Base-by-base conservation (phyloP, 2,329 filamentous ascomycete genomes). In the Colletotrichum lindemuthianum region DNA sequence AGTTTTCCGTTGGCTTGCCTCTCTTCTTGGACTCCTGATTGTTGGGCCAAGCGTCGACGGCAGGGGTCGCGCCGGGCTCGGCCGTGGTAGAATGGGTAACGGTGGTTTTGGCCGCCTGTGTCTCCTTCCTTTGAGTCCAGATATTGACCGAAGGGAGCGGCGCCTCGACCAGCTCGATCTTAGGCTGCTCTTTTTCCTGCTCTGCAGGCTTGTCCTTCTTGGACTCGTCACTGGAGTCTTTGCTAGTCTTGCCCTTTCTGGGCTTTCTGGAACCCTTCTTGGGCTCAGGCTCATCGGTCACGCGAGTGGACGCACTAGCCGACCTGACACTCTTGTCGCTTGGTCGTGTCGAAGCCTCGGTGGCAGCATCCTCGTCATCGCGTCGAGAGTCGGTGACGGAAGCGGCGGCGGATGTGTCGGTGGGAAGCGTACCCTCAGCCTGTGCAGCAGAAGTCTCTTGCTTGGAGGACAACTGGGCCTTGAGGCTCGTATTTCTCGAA, bases 141-240 rank as follows among this genome's bases (percentile, higher is more conserved):
- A 94, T 82, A 76, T 99, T 99, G 63, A 97, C 91, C 2, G 88
- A 77, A 1, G 96, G 96, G 47, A 92, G 84, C 36, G 93, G 91
- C 15, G 95, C 95, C 66, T 96, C 92, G 50, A 90, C 90, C 45
- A 97, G 82, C 71, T 90, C 86, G 48, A 87, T 79, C 71, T 89
- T 88, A 70, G 86, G 80, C 12, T 81, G 81, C 66, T 86, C 80
- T 65, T 86, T 84, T 69, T 86, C 86, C 70, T 89, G 86, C 69
- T 89, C 88, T 48, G 84, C 81, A 15, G 85, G 79, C 57, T 88
- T 86, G 32, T 86, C 84, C 71, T 82, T 86, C 63, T 82, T 81
- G 39, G 77, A 76, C 55, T 79, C 77, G 48, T 79, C 75, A 16
- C 65, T 52, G 16, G 77, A 70, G 57, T 78, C 73, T 65, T 82